Base-by-base conservation (phyloP, 202 grass and related monocot species). In the Setaria italica region DNA sequence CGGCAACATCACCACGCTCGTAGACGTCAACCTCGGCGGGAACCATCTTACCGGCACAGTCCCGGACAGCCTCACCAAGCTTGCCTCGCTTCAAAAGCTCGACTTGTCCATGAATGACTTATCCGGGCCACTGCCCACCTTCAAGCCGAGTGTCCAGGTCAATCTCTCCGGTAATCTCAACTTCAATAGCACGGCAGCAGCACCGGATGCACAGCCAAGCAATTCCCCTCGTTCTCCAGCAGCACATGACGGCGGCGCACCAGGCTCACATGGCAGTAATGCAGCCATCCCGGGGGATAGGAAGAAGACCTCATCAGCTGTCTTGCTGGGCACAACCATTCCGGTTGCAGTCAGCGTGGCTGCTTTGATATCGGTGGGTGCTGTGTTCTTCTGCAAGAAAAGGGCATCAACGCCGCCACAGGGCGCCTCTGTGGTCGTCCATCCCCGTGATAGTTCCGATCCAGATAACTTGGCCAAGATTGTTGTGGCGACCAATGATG, bases 1-100 rank as follows among this genome's bases (percentile, higher is more conserved):
- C 16, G 93, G 64, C 1, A 78, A 92, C 20, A 79, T 99, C 29
- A 85, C 80, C 19, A 10, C 67, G 6, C 87, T 99, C 41, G 6
- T 30, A 0, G 63, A 88, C 4, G 64, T 99, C 67, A 88, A 32
- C 19, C 97, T 99, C 30, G 15, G 49, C n/a, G 65, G 77, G 9
- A 99, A 99, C 59, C 33, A 94, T 75, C 86, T 99, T 37, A 91
- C 82, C 0, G 97, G 97, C 8, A 77, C n/a, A n/a, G 90, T 99
- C 70, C 97, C 97, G 3, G 57, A 82, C 1, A 96, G 84, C 80
- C 90, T 96, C 45, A 74, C 82, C 4, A 73, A 13, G 16, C 80
- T 99, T 72, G 91, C 80, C 80, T 88, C 64, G 1, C 86, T 99
- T 3, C 62, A 85, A 65, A 78, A 83, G 25, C 73, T 99, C 16